phyloP scores from a whole-genome alignment of 352 stramenopile species.

The Globisporangium nodosum region DNA sequence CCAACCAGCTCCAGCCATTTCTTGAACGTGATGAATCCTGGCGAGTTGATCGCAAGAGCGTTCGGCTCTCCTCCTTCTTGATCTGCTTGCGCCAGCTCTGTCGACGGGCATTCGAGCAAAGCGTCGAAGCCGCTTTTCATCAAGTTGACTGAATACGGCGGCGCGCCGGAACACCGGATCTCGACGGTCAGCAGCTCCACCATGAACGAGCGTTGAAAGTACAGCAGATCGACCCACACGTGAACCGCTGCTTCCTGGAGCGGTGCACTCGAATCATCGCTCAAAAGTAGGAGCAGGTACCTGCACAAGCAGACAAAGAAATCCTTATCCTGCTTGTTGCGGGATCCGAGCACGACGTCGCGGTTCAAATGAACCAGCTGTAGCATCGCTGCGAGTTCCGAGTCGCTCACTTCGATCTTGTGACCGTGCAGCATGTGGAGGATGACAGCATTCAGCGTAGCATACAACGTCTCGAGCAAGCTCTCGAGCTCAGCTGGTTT shows the following conservation, averaged over 20 bases:
- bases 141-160: slow-evolving; percentile 65
- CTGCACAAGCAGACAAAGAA: slow-evolving; percentile 66
- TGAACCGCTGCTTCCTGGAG: slow-evolving; percentile 49
- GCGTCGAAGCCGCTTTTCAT: slow-evolving; percentile 78
- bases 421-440: slow-evolving; percentile 57
- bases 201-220: slow-evolving; percentile 48
- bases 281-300: slow-evolving; percentile 52
- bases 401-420: slow-evolving; percentile 38
- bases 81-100: slow-evolving; percentile 4
- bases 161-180: slow-evolving; percentile 38
- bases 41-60: slow-evolving; percentile 8
- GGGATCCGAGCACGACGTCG: slow-evolving; percentile 46
- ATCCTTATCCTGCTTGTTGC: slow-evolving; percentile 47
- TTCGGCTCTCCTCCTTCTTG: neutral
- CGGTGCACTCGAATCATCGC: slow-evolving; percentile 16
- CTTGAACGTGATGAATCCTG: slow-evolving; percentile 39
- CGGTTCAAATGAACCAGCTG: slow-evolving; percentile 53
- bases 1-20: slow-evolving; percentile 72
- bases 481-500: slow-evolving; percentile 49
- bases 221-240: slow-evolving; percentile 66
- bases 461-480: slow-evolving; percentile 44
- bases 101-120: slow-evolving; percentile 30
- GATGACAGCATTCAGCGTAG: slow-evolving; percentile 49
- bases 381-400: slow-evolving; percentile 45
- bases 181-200: slow-evolving; percentile 56